Percentiles rank a stretch among this genome's conserved stretches.
Conservation (phyloP, 2,329 filamentous ascomycete genomes). For the Fusarium mangiferae region DNA sequence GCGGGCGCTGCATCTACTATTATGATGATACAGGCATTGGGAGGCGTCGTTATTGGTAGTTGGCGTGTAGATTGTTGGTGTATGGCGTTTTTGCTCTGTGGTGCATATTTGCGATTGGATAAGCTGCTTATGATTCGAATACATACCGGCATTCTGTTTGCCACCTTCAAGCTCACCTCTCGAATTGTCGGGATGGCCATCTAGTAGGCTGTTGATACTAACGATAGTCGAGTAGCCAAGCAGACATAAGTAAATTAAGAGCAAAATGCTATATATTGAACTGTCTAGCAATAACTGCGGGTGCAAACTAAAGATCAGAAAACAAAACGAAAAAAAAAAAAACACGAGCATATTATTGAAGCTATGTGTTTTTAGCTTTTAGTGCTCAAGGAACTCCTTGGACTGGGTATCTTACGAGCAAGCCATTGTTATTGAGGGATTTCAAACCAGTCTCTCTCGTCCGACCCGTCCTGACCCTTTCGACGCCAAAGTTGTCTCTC, state of each 20-base stretch:
- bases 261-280: background rate
- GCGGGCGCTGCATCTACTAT: constrained; percentile 70
- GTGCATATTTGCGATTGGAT: constrained; percentile 26
- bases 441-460: constrained; percentile 26
- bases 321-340: background rate
- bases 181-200: background rate
- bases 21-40: constrained; percentile 56
- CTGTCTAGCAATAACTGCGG: background rate
- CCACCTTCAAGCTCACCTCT: background rate
- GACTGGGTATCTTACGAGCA: background rate
- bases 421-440: background rate
- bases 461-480: background rate
- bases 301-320: background rate
- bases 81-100: constrained; percentile 28
- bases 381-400: background rate
- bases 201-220: background rate
- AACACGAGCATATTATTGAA: background rate
- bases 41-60: constrained; percentile 24
- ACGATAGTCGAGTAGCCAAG: background rate
- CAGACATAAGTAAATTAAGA: background rate
- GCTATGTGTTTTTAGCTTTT: constrained; percentile 1
- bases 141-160: background rate
- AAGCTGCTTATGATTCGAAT: constrained; percentile 5
- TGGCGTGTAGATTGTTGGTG: constrained; percentile 17
- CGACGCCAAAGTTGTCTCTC: constrained; percentile 18